These are phyloP conservation scores for Candida pseudofarinosa DNA, from an alignment of 805 yeast genomes.

Conservation along the genomic window DNA sequence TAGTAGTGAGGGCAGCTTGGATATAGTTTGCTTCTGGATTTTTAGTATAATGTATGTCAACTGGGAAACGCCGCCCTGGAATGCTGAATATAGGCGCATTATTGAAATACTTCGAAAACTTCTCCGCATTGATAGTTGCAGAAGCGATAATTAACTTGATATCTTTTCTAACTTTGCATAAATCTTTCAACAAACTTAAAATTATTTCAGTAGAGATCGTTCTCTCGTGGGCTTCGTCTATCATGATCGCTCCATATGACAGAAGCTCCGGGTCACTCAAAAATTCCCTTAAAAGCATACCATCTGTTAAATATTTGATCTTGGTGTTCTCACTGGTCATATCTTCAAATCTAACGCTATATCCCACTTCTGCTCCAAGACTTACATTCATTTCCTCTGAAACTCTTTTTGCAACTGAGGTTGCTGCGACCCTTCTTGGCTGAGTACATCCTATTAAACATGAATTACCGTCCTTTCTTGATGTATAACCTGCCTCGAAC, in stretches of 20 bases:
- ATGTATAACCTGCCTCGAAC: constrained; percentile 75
- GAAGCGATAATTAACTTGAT: constrained; percentile 79
- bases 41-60: constrained; percentile 74
- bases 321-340: constrained; percentile 58
- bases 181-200: constrained; percentile 74
- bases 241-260: constrained; percentile 76
- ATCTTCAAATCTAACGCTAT: constrained; percentile 84
- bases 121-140: constrained; percentile 89
- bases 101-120: constrained; percentile 76
- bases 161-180: constrained; percentile 59
- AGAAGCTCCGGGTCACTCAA: constrained; percentile 67
- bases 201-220: constrained; percentile 86
- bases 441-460: constrained; percentile 79
- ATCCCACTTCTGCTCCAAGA: constrained; percentile 90
- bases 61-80: constrained; percentile 94
- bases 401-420: constrained; percentile 84
- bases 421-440: constrained; percentile 95
- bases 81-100: constrained; percentile 83
- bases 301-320: constrained; percentile 92
- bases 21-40: constrained; percentile 90
- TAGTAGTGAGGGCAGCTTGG: constrained; percentile 84
- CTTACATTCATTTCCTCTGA: constrained; percentile 80
- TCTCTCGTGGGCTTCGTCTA: constrained; percentile 97
- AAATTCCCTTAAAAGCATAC: constrained; percentile 86
- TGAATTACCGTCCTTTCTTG: constrained; percentile 27